Conservation (phyloP, 2,329 filamentous ascomycete genomes). For the Xylaria sp. region DNA sequence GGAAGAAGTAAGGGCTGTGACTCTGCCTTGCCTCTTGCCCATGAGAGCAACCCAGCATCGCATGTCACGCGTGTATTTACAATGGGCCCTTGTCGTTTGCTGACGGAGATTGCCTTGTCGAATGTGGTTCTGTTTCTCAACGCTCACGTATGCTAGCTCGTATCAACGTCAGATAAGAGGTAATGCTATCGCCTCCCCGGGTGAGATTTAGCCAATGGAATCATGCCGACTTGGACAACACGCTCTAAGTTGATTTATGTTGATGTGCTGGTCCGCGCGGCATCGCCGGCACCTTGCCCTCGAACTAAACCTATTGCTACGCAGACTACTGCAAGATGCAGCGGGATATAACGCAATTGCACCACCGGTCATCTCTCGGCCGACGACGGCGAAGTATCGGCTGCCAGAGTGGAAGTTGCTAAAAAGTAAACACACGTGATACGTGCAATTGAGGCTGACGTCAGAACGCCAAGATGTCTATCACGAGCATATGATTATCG, state of each 20-base stretch:
- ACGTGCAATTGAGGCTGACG: conserved; percentile 11
- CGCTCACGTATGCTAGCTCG: not conserved
- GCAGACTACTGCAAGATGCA: not conserved
- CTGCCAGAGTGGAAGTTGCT: not conserved
- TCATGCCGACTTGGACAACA: not conserved
- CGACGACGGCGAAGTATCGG: not conserved
- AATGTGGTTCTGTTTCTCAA: conserved; percentile 2
- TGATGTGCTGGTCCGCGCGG: not conserved
- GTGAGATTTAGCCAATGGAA: not conserved
- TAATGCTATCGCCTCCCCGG: not conserved
- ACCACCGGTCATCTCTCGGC: not conserved
- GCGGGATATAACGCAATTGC: not conserved
- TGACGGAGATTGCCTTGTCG: not conserved
- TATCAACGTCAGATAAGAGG: not conserved
- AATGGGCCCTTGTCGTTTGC: not conserved
- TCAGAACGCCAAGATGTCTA: conserved; percentile 6
- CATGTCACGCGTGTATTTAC: conserved; percentile 3
- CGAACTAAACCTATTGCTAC: not conserved
- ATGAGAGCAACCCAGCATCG: not conserved
- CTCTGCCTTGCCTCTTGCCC: conserved; percentile 1
- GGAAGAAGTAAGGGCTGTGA: not conserved
- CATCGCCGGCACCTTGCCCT: not conserved
- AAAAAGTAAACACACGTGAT: conserved; percentile 14
- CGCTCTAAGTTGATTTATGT: not conserved
- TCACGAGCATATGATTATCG: conserved; percentile 9